Evolutionary conservation across 2,329 filamentous ascomycete species (phyloP).

Genomic region (Venturia asperata): DNA sequence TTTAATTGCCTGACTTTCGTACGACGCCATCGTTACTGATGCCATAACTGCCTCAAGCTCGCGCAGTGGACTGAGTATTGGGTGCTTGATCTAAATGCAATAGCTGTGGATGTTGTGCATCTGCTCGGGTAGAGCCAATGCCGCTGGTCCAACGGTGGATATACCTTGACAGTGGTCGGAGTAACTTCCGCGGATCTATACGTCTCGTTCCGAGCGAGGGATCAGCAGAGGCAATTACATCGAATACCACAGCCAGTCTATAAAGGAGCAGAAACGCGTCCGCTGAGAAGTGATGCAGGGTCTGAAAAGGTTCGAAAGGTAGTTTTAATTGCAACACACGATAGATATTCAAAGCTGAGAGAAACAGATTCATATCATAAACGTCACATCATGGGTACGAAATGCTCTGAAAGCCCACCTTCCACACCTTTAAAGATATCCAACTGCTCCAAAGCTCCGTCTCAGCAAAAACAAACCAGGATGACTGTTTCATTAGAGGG

Average conservation of each 20-base stretch:
- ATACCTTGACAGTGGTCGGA: background rate
- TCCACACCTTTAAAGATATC: background rate
- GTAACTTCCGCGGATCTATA: background rate
- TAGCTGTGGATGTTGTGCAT: background rate
- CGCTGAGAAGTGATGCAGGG: background rate
- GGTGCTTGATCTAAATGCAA: background rate
- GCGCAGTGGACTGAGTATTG: background rate
- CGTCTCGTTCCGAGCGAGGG: background rate
- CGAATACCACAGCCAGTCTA: background rate
- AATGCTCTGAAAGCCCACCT: no score
- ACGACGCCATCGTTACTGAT: background rate
- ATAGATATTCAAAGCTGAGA: background rate
- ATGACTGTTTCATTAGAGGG: background rate
- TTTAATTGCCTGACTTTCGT: background rate
- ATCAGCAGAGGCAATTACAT: background rate
- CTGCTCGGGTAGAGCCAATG: no score
- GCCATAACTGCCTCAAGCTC: background rate
- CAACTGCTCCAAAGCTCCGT: background rate
- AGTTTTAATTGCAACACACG: background rate
- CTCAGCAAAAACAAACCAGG: background rate
- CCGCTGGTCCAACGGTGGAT: no score
- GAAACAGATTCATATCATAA: background rate
- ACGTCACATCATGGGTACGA: background rate
- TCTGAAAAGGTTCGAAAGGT: background rate
- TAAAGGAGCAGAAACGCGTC: background rate